Percentiles rank a stretch among this genome's conserved stretches.
These are phyloP conservation scores for Hevea brasiliensis DNA, from an alignment of 345 rosid genomes.

Conservation along the genomic window DNA sequence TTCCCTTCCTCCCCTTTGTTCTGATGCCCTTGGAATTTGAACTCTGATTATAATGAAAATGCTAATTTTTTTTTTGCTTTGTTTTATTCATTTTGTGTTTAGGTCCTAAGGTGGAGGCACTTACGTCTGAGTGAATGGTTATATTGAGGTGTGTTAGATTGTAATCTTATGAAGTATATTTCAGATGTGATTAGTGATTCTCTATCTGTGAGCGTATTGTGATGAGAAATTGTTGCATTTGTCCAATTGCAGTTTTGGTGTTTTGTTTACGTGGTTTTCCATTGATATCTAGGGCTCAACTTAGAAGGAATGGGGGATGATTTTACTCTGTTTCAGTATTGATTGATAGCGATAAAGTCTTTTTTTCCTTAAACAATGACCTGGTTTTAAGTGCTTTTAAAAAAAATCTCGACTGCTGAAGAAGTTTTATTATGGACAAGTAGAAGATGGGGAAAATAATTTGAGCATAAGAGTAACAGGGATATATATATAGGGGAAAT, in stretches of 20 bases:
- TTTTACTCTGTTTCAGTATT: not conserved
- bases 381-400: not conserved
- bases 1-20: not conserved
- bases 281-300: not conserved
- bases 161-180: not conserved
- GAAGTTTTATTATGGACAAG: not conserved
- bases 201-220: not conserved
- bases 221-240: not conserved
- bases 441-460: not conserved
- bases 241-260: not conserved
- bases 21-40: not conserved
- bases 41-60: not conserved
- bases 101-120: slow-evolving; percentile 64
- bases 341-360: not conserved
- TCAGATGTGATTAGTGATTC: not conserved
- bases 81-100: slow-evolving; percentile 5
- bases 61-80: too few relatives aligned
- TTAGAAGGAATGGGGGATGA: not conserved
- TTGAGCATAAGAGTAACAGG: not conserved
- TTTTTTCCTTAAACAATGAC: not conserved
- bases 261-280: not conserved
- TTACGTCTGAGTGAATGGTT: slow-evolving; percentile 43
- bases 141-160: slow-evolving; percentile 1
- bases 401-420: not conserved
- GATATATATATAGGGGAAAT: not conserved